Evolutionary conservation across 805 yeast genomes (phyloP), one percentile per base, ranked within the genome.

Genomic region (Suhomyces tanzawaensis): DNA sequence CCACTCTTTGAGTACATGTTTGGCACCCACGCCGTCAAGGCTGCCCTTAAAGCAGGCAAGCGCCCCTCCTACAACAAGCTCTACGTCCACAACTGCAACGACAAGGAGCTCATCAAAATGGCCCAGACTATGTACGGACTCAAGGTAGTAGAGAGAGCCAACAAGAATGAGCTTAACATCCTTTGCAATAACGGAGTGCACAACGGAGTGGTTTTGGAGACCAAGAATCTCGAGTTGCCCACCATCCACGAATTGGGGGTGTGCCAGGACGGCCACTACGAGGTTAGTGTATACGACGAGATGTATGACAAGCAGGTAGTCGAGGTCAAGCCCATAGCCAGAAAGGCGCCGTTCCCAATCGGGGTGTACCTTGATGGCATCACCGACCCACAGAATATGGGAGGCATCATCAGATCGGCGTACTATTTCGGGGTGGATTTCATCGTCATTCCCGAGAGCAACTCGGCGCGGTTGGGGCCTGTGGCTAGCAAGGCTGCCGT

Each of bases 351-450:
- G 23, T 55, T 44, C 49, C 95, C 96, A 2, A 50, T 89, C 13
- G 96, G 88, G 0, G 47, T 88, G 3, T 87, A 73, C 49, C 61
- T 88, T 18, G 96, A 88, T 58, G 87, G 85, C 41, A 71, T 89
- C 30, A 77, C 85, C 11, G 96, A 88, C 57, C 91, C 96, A 0
- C 95, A 86, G 56, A 88, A 88, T 55, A 68, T 86, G 48, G 96
- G 96, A 6, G 93, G 91, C 17, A 77, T 88, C 29, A 61, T 85
- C 19, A 67, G 96, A 54, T 76, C 89, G 2, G 91, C 95, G 0
- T 83, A 80, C 61, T 88, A 72, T 60, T 66, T 88, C 11, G 96
- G 96, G 7, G 95, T 73, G 2, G 95, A 89, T 60, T 84, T 86
- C 52, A 64, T 87, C 4, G 78, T 83, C 1, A 62, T 82, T 29